Conservation (phyloP, 305 asterid species). For the Petunia hybrid region DNA sequence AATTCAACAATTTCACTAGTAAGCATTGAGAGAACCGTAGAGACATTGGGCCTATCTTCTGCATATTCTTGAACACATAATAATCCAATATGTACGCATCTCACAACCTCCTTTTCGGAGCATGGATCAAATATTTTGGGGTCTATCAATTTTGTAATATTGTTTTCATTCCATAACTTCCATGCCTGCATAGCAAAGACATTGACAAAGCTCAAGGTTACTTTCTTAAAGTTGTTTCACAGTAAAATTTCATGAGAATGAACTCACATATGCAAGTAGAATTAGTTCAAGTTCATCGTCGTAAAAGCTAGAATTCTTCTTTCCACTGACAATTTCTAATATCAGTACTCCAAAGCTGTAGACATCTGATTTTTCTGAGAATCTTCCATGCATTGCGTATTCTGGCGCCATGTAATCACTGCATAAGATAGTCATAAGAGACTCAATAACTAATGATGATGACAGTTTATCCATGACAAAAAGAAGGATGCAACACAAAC, state of each 20-base stretch:
- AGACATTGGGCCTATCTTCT: constrained; percentile 34
- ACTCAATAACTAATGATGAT: too few species aligned
- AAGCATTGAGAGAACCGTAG: constrained; percentile 36
- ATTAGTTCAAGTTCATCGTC: constrained; percentile 29
- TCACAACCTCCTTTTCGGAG: neutral
- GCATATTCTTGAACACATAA: constrained; percentile 43
- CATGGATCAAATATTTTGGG: neutral
- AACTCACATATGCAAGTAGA: constrained; percentile 43
- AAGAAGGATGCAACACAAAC: neutral
- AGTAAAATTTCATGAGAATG: neutral
- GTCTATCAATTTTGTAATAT: constrained; percentile 7
- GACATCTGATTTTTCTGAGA: neutral
- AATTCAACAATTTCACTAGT: constrained; percentile 30
- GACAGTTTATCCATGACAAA: too few species aligned
- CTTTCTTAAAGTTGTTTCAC: neutral
- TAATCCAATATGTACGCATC: constrained; percentile 36
- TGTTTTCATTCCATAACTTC: constrained; percentile 36
- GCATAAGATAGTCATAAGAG: too few species aligned
- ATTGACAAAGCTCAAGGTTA: neutral
- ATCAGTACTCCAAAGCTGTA: neutral
- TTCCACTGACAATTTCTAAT: neutral
- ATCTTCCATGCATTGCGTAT: too few species aligned
- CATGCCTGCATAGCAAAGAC: neutral
- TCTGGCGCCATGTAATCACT: neutral
- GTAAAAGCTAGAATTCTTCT: constrained; percentile 36